Conservation (phyloP, 441 rosid genomes). For the Euphorbia neoarborescens region DNA sequence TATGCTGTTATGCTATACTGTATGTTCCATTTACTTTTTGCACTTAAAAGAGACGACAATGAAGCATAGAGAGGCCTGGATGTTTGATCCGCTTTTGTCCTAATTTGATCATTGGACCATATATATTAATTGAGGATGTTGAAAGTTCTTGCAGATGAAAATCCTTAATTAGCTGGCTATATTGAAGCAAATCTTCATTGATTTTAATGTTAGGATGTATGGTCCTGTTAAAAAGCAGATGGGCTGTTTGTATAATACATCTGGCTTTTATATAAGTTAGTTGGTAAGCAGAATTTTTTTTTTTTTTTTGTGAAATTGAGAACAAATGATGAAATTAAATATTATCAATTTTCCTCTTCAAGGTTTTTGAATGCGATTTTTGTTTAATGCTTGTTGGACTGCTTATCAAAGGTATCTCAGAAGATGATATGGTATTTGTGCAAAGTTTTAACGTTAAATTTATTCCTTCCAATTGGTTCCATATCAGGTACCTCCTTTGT, state of each 20-base stretch:
- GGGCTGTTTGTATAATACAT: background rate
- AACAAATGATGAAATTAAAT: background rate
- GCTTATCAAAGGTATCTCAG: background rate
- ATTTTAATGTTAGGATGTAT: background rate
- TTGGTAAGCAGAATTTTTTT: background rate
- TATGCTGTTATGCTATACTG: background rate
- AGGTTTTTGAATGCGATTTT: background rate
- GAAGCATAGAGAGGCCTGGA: background rate
- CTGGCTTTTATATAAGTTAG: background rate
- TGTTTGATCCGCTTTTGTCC: background rate
- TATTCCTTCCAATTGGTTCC: background rate
- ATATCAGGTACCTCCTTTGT: conserved; percentile 70
- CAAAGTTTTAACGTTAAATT: background rate
- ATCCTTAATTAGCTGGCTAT: background rate
- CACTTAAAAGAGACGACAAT: background rate
- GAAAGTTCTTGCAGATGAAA: background rate
- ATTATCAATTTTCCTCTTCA: background rate
- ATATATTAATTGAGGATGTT: background rate
- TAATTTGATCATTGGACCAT: background rate
- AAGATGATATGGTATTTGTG: background rate
- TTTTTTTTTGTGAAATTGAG: background rate
- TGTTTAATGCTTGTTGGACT: background rate
- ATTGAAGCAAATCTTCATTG: background rate
- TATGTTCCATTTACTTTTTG: background rate
- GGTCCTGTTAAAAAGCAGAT: background rate